phyloP scores from a whole-genome alignment of 768 basidiomycete genomes.

The Russula olivacea region DNA sequence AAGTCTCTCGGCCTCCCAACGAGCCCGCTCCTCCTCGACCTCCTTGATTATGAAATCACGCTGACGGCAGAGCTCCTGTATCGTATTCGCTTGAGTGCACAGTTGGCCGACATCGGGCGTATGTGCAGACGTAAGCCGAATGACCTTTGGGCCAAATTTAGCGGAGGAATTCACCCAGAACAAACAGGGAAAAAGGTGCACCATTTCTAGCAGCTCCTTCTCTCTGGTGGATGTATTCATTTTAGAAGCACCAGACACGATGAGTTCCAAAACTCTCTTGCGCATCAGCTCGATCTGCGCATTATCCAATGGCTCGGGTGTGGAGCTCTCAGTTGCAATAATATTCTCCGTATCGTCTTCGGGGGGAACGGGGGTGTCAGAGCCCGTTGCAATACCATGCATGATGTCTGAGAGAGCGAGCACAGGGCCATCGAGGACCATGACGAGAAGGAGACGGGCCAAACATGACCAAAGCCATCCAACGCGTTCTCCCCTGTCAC shows the following conservation, averaged over 20 bases:
- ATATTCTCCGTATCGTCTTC: slow-evolving; percentile 27
- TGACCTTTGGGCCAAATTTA: slow-evolving; percentile 35
- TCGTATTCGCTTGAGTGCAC: slow-evolving; percentile 55
- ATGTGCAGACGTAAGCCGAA: slow-evolving; percentile 41
- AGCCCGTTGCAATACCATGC: slow-evolving; percentile 48
- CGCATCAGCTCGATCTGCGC: slow-evolving; percentile 48
- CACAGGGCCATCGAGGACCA: slow-evolving; percentile 36
- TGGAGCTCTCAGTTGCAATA: slow-evolving; percentile 25
- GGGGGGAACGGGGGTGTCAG: slow-evolving; percentile 30
- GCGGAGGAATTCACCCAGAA: not conserved
- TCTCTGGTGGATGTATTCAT: slow-evolving; percentile 35
- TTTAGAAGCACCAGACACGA: slow-evolving; percentile 29
- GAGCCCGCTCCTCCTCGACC: slow-evolving; percentile 50
- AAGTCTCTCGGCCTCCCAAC: slow-evolving; percentile 58
- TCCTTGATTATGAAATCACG: slow-evolving; percentile 51
- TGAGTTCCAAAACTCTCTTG: slow-evolving; percentile 41
- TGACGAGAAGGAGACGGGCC: slow-evolving; percentile 26
- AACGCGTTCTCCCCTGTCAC: slow-evolving; percentile 27
- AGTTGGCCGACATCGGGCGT: slow-evolving; percentile 41
- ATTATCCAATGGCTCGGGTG: slow-evolving; percentile 40
- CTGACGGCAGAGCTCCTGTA: slow-evolving; percentile 49
- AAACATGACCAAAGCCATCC: slow-evolving; percentile 32
- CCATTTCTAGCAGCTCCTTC: slow-evolving; percentile 53
- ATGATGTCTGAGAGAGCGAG: slow-evolving; percentile 53
- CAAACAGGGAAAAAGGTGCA: slow-evolving; percentile 31